Base-by-base conservation (phyloP, 768 basidiomycete genomes). In the Lentinula boryana region DNA sequence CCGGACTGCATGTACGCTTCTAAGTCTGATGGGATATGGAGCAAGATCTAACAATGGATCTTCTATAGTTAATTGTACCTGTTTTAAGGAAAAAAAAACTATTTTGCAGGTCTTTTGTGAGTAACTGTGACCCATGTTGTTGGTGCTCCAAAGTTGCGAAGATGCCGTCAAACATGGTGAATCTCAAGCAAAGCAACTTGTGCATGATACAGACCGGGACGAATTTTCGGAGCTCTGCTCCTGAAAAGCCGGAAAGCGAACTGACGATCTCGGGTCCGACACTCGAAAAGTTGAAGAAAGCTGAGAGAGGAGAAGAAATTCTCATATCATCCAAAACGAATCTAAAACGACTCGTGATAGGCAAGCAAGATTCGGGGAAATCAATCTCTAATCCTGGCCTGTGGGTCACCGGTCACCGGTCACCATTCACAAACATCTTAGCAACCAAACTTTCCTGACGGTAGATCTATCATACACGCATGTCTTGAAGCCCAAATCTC, bases 251-350 rank as follows among this genome's bases (percentile, higher is more conserved):
- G 55, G 55, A 41, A 40, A 44, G 55, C 38, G 38, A 56, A 27
- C 18, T 56, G 55, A 40, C 41, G 55, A 40, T 56, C 38, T 43
- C 55, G 55, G 55, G 40, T 15, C 55, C 55, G 55, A 56, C 40
- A 32, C 55, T 40, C 10, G 21, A 1, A 56, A 23, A 56, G 27
- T 27, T 27, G 27, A 3, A 27, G 43, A 23, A 18, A 36, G 36
- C 53, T 55, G 27, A 13, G 49, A 27, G 49, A 51, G 31, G 49
- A 31, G 27, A 31, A 51, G 27, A 18, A 21, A 13, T 9, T 27
- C 16, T n/a, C 12, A 27, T 4, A 52, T 32, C 50, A 35, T 15
- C 10, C 35, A 23, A 6, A 23, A 21, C 46, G 46, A 48, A 16
- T 21, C 46, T 8, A 38, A 13, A 38, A 43, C 16, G 41, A 9